phyloP scores from a whole-genome alignment of 2,329 filamentous ascomycete genomes.

The Xylaria sp. region DNA sequence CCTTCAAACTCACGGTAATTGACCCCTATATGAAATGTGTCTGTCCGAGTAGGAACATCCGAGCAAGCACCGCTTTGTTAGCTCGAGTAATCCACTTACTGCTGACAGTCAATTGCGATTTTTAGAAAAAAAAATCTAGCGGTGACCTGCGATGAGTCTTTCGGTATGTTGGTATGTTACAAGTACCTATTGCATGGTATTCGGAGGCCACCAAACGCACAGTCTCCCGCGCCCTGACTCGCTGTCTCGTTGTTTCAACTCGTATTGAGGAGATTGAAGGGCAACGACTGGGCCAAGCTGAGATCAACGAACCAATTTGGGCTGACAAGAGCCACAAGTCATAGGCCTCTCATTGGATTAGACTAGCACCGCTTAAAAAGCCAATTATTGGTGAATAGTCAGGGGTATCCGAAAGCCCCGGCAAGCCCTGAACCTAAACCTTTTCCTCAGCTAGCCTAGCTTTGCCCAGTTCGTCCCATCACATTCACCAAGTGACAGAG shows the following conservation, averaged over 20 bases:
- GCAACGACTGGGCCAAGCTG: slow-evolving; percentile 21
- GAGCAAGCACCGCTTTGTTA: background rate
- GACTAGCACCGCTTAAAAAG: slow-evolving; percentile 8
- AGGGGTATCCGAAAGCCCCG: slow-evolving; percentile 14
- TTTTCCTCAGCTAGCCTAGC: slow-evolving; percentile 20
- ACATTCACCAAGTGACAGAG: slow-evolving; percentile 1
- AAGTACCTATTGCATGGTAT: background rate
- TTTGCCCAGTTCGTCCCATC: background rate
- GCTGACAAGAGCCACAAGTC: slow-evolving; percentile 21
- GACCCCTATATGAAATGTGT: background rate
- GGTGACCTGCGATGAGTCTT: slow-evolving; percentile 1
- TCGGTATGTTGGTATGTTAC: background rate
- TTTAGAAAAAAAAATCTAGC: background rate
- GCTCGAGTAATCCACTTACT: slow-evolving; percentile 2
- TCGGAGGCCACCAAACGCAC: background rate
- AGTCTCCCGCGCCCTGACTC: slow-evolving; percentile 10
- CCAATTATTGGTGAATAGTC: slow-evolving; percentile 29
- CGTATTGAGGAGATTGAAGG: slow-evolving; percentile 37
- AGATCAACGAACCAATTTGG: slow-evolving; percentile 14
- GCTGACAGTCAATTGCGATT: background rate
- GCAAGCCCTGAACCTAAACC: slow-evolving; percentile 5
- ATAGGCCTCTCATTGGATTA: slow-evolving; percentile 21
- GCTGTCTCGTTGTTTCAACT: slow-evolving; percentile 19
- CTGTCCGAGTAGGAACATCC: background rate
- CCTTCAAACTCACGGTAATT: background rate